Conservation (phyloP, 2,329 filamentous ascomycete genomes). For the Diaporthe longicolla region DNA sequence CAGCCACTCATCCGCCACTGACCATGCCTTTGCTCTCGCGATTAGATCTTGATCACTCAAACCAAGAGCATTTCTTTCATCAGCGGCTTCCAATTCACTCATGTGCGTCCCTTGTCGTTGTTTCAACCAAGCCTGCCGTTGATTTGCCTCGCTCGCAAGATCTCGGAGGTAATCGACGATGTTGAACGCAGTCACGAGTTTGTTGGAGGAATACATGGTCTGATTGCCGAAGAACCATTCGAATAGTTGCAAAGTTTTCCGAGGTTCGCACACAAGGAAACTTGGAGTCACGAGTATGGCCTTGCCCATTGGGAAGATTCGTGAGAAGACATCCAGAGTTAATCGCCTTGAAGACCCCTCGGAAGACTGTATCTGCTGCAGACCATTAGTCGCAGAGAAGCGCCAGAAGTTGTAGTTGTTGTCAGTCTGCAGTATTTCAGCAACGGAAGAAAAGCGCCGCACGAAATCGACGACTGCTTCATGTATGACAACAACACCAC, state of each 20-base stretch:
- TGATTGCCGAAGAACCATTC: slow-evolving; percentile 55
- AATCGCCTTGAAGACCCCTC: slow-evolving; percentile 4
- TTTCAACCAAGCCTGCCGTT: slow-evolving; percentile 41
- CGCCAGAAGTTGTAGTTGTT: slow-evolving; percentile 55
- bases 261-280: slow-evolving; percentile 62
- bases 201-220: slow-evolving; percentile 45
- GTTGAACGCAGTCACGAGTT: slow-evolving; percentile 55
- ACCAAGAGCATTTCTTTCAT: slow-evolving; percentile 19
- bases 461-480: slow-evolving; percentile 57
- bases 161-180: slow-evolving; percentile 54
- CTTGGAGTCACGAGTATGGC: slow-evolving; percentile 65
- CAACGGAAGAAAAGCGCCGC: slow-evolving; percentile 57
- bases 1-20: slow-evolving; percentile 18
- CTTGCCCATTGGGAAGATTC: slow-evolving; percentile 61
- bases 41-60: slow-evolving; percentile 39
- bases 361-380: slow-evolving; percentile 52
- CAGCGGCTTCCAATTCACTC: slow-evolving; percentile 29
- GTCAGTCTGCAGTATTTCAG: slow-evolving; percentile 50
- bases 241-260: slow-evolving; percentile 55
- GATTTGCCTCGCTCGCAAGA: slow-evolving; percentile 53
- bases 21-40: slow-evolving; percentile 34
- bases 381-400: slow-evolving; percentile 54
- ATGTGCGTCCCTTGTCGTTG: slow-evolving; percentile 40
- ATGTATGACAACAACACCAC: slow-evolving; percentile 60
- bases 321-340: slow-evolving; percentile 42